These are phyloP conservation scores for Spathaspora arborariae DNA, from an alignment of 805 yeast species.

Conservation along the genomic window DNA sequence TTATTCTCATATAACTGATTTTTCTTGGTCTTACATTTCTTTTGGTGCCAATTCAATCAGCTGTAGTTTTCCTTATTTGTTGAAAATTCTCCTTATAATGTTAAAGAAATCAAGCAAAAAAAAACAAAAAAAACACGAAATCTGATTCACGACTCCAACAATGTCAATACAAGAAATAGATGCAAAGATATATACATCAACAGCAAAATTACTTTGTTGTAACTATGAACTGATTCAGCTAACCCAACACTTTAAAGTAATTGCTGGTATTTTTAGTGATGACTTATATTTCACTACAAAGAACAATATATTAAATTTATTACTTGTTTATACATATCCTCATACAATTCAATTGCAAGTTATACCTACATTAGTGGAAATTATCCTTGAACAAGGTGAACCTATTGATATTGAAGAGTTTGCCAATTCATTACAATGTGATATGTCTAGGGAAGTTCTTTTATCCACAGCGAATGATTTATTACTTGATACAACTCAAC, in stretches of 20 bases:
- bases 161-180: neutral
- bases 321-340: slow-evolving; percentile 11
- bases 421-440: neutral
- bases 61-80: too few relatives aligned
- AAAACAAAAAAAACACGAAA: neutral
- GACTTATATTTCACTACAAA: slow-evolving; percentile 4
- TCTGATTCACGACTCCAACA: neutral
- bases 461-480: slow-evolving; percentile 11
- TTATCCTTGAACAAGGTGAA: neutral
- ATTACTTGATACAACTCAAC: slow-evolving; percentile 3
- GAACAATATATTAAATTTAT: slow-evolving; percentile 7
- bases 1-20: too few relatives aligned
- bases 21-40: too few relatives aligned
- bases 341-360: slow-evolving; percentile 1
- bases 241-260: neutral
- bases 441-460: slow-evolving; percentile 1
- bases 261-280: neutral
- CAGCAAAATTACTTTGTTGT: slow-evolving; percentile 3
- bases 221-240: neutral
- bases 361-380: slow-evolving; percentile 1
- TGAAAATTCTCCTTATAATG: too few relatives aligned
- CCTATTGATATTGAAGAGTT: slow-evolving; percentile 6
- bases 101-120: neutral
- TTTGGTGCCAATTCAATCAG: too few relatives aligned
- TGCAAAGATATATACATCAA: slow-evolving; percentile 6